Percentiles rank a stretch among this genome's conserved stretches.
Conservation (phyloP, 805 yeast species). For the Candida krabiensis region DNA sequence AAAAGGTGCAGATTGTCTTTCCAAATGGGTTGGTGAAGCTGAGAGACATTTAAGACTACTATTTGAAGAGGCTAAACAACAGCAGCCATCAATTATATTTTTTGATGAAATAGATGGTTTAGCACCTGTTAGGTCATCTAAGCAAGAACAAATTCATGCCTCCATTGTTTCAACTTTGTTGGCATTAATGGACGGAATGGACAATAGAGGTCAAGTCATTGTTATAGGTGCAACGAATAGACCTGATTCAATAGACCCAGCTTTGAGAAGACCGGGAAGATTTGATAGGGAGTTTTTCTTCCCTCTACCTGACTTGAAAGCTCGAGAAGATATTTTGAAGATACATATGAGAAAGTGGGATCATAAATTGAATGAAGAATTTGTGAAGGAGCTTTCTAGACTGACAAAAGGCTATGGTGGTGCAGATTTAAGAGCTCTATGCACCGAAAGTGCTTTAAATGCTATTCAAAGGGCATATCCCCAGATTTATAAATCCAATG, state of each 20-base stretch:
- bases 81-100: constrained; percentile 94
- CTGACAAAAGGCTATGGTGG: constrained; percentile 97
- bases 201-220: constrained; percentile 95
- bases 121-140: constrained; percentile 96
- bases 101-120: constrained; percentile 98
- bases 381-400: constrained; percentile 66
- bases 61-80: constrained; percentile 94
- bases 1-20: constrained; percentile 95
- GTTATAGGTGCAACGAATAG: constrained; percentile 98
- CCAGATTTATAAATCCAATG: constrained; percentile 77
- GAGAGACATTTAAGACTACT: constrained; percentile 88
- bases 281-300: constrained; percentile 96
- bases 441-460: constrained; percentile 93
- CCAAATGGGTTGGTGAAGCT: constrained; percentile 99
- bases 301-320: constrained; percentile 82
- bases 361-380: constrained; percentile 61
- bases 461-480: constrained; percentile 92
- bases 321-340: constrained; percentile 73
- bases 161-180: constrained; percentile 92
- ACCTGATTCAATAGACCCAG: constrained; percentile 98
- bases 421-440: constrained; percentile 90
- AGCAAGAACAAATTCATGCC: constrained; percentile 98
- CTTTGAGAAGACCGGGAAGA: constrained; percentile 93
- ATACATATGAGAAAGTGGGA: constrained; percentile 92
- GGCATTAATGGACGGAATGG: constrained; percentile 99